Evolutionary conservation across 1,139 yeast species (phyloP).

Genomic region (Nematodospora anomalae): DNA sequence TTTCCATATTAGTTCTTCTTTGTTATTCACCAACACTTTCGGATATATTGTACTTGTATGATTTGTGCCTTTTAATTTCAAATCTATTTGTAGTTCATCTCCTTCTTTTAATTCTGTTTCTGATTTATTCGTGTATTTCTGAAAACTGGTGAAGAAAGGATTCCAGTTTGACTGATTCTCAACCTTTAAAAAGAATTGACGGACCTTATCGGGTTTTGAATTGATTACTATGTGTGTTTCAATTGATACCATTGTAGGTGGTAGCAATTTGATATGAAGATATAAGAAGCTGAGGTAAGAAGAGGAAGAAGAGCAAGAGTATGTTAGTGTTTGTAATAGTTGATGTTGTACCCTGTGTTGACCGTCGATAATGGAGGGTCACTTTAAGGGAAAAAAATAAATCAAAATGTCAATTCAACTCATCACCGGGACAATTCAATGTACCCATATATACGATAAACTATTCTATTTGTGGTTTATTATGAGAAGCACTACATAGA

Average conservation of each 20-base stretch:
- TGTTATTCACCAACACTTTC: constrained; percentile 10
- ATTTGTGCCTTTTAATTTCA: constrained; percentile 15
- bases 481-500: no score
- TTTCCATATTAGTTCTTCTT: constrained; percentile 15
- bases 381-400: no score
- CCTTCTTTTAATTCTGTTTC: constrained; percentile 11
- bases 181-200: constrained; percentile 14
- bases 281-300: no score
- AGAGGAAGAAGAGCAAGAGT: no score
- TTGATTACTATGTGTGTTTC: constrained; percentile 16
- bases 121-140: constrained; percentile 13
- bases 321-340: no score
- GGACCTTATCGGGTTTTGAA: constrained; percentile 16
- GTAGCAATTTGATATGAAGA: no score
- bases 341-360: no score
- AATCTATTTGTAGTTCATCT: constrained; percentile 17
- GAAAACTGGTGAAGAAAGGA: constrained; percentile 16
- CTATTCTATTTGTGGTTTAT: no score
- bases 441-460: no score
- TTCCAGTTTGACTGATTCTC: constrained; percentile 17
- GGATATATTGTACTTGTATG: constrained; percentile 16
- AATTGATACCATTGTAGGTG: constrained; percentile 9
- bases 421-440: no score
- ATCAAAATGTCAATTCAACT: no score
- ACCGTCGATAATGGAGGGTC: no score